Conservation (phyloP, 495 filamentous ascomycete species). For the Aspergillus hancockii region DNA sequence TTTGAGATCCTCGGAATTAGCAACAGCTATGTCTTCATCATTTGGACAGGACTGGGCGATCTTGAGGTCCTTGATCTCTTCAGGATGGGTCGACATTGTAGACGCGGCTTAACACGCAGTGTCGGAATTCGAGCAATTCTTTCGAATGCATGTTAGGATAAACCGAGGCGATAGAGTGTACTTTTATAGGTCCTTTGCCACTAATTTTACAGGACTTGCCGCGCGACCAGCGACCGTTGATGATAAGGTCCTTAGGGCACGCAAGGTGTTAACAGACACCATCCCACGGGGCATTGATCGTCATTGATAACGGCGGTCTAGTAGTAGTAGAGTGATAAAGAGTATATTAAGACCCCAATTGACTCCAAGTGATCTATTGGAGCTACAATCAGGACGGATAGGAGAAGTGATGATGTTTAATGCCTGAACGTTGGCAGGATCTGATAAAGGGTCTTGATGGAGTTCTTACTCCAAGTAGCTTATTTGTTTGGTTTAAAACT, state of each 20-base stretch:
- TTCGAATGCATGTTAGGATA: neutral
- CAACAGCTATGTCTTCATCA: constrained; percentile 14
- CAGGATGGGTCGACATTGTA: neutral
- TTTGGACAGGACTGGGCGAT: constrained; percentile 3
- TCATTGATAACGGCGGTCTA: neutral
- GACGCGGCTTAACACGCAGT: neutral
- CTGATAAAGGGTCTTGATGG: too few species aligned
- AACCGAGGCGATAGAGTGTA: neutral
- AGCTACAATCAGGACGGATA: neutral
- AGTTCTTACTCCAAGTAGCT: too few species aligned
- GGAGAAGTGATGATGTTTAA: neutral
- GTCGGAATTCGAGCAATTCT: neutral
- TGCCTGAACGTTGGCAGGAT: neutral
- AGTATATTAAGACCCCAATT: neutral
- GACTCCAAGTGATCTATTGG: neutral
- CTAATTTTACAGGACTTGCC: neutral
- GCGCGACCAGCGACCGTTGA: neutral
- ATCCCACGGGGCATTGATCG: neutral
- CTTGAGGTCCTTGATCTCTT: constrained; percentile 17
- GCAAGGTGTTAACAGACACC: neutral
- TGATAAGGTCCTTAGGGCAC: neutral
- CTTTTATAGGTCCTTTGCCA: neutral
- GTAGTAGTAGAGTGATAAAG: neutral
- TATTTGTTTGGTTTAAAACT: too few species aligned
- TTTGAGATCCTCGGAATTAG: constrained; percentile 23